Evolutionary conservation across 1,284 basidiomycete species (phyloP).

Genomic region (Boletus mariae): DNA sequence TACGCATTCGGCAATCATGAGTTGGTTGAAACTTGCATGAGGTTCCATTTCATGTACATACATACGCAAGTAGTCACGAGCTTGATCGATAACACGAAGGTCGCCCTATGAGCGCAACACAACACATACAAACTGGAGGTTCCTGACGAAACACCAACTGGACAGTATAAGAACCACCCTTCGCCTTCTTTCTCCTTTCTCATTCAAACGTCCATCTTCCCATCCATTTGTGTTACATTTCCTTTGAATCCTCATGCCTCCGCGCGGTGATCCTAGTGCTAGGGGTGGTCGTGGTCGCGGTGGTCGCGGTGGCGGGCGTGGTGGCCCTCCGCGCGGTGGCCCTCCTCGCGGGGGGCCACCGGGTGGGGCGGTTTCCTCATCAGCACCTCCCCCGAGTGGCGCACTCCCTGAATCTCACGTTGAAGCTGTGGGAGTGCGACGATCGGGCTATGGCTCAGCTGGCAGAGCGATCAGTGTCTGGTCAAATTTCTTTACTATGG

Average conservation of each 20-base stretch:
- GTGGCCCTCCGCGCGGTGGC: conserved; percentile 25
- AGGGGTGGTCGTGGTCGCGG: conserved; percentile 21
- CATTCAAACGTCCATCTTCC: conserved; percentile 22
- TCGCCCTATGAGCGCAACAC: conserved; percentile 8
- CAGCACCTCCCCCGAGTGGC: conserved; percentile 33
- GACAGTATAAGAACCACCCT: conserved; percentile 21
- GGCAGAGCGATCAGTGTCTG: conserved; percentile 51
- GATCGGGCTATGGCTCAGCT: conserved; percentile 56
- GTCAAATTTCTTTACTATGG: conserved; percentile 63
- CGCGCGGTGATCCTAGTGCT: conserved; percentile 21
- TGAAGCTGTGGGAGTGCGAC: conserved; percentile 57
- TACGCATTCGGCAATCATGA: conserved; percentile 58
- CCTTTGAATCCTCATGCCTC: conserved; percentile 24
- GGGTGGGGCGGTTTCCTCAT: conserved; percentile 31
- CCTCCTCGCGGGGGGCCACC: conserved; percentile 27
- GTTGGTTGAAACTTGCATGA: conserved; percentile 48
- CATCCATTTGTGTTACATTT: background rate
- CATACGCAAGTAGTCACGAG: background rate
- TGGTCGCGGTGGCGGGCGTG: conserved; percentile 21
- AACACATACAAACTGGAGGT: conserved; percentile 33
- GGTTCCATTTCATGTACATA: conserved; percentile 6
- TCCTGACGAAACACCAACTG: background rate
- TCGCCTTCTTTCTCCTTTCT: conserved; percentile 10
- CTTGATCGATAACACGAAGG: conserved; percentile 25
- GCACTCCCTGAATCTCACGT: conserved; percentile 43